A percentile compares a stretch with the other conserved stretches of the same genome.
Conservation (phyloP, 495 filamentous ascomycete genomes). For the Margaritispora aquatica region DNA sequence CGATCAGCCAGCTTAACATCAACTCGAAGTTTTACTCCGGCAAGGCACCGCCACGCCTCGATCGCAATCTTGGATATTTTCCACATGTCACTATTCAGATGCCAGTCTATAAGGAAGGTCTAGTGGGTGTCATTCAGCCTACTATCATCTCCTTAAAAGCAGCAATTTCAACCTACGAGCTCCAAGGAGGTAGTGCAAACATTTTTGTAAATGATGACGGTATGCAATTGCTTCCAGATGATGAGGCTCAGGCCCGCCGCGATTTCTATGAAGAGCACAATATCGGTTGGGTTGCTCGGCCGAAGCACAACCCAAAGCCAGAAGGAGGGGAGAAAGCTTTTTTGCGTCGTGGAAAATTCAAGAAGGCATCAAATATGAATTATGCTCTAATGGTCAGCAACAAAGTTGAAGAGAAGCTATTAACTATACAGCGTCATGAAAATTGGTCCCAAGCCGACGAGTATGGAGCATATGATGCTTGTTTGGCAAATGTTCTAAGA, state of each 20-base stretch:
- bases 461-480: conserved; percentile 34
- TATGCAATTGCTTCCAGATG: conserved; percentile 48
- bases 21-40: conserved; percentile 61
- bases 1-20: conserved; percentile 44
- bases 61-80: conserved; percentile 33
- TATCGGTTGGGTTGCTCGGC: conserved; percentile 56
- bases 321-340: conserved; percentile 34
- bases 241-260: conserved; percentile 48
- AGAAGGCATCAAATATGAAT: conserved; percentile 74
- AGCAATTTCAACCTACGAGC: conserved; percentile 62
- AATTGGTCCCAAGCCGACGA: conserved; percentile 41
- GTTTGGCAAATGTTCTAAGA: conserved; percentile 42
- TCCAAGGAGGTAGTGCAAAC: conserved; percentile 64
- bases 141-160: conserved; percentile 56
- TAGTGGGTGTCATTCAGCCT: conserved; percentile 54
- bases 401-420: conserved; percentile 53
- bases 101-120: conserved; percentile 71
- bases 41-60: conserved; percentile 41
- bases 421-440: conserved; percentile 35
- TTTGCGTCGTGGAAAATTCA: conserved; percentile 60
- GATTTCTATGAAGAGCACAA: conserved; percentile 62
- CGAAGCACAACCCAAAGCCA: conserved; percentile 37
- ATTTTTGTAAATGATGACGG: conserved; percentile 72
- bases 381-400: conserved; percentile 54
- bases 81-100: conserved; percentile 72